A percentile compares a stretch with the other conserved stretches of the same genome.
Conservation (phyloP, 306 rosid genomes). For the Senna tora region DNA sequence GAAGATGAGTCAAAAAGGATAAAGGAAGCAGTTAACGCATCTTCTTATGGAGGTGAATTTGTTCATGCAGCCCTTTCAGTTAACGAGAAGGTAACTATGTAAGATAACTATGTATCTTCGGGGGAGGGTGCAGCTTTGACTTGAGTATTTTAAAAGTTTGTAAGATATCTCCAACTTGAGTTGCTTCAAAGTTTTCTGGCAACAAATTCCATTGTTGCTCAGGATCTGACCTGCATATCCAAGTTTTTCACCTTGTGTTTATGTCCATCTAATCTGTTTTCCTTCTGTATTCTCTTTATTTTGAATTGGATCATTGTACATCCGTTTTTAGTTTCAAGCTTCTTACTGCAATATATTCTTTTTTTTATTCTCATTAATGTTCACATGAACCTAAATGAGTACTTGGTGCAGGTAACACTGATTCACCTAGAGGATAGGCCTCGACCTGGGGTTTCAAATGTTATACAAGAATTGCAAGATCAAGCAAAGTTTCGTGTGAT, state of each 20-base stretch:
- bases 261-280: background rate
- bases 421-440: slow-evolving; percentile 98
- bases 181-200: background rate
- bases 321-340: background rate
- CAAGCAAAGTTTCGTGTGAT: slow-evolving; percentile 77
- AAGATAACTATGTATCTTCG: slow-evolving; percentile 17
- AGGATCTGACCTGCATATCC: slow-evolving; percentile 7
- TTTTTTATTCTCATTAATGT: slow-evolving; percentile 19
- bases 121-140: slow-evolving; percentile 23
- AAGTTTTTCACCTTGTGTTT: slow-evolving; percentile 12
- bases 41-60: slow-evolving; percentile 87
- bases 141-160: slow-evolving; percentile 31
- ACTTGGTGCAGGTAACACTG: slow-evolving; percentile 75
- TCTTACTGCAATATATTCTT: slow-evolving; percentile 24
- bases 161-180: slow-evolving; percentile 20
- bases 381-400: slow-evolving; percentile 28
- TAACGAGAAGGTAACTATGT: slow-evolving; percentile 76
- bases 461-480: slow-evolving; percentile 69
- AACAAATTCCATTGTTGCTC: background rate
- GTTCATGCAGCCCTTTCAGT: slow-evolving; percentile 94
- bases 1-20: slow-evolving; percentile 70
- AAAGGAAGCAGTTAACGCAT: slow-evolving; percentile 81
- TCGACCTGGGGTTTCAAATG: slow-evolving; percentile 78
- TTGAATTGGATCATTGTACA: slow-evolving; percentile 17
- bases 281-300: slow-evolving; percentile 7